Evolutionary conservation across 495 filamentous ascomycete genomes (phyloP).

Genomic region (Penicillium lagena): DNA sequence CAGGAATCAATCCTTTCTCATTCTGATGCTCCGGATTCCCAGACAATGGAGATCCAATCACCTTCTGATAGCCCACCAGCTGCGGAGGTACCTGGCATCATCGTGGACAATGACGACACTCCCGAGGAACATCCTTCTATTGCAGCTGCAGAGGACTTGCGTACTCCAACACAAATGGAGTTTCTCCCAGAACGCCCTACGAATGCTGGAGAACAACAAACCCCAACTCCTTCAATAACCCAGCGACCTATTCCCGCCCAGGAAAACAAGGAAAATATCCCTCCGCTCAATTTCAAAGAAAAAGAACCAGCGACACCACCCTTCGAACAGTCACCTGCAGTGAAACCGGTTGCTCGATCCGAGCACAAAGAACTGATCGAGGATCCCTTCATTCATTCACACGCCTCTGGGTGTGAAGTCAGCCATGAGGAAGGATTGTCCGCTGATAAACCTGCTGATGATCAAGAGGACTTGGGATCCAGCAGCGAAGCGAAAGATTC

Average conservation of each 20-base stretch:
- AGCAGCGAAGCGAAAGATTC: too few species aligned
- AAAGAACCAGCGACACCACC: not conserved
- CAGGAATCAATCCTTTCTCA: too few species aligned
- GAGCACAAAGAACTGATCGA: constrained; percentile 5
- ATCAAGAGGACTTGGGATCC: too few species aligned
- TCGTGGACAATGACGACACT: not conserved
- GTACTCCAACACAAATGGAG: constrained; percentile 10
- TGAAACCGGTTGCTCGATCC: constrained; percentile 2
- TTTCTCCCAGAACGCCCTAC: constrained; percentile 1
- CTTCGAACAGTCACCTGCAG: not conserved
- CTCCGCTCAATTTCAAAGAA: constrained; percentile 5
- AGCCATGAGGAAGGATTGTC: too few species aligned
- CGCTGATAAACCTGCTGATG: too few species aligned
- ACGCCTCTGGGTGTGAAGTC: not conserved
- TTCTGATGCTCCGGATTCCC: too few species aligned
- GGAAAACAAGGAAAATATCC: constrained; percentile 19
- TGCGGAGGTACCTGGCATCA: not conserved
- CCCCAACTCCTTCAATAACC: constrained; percentile 2
- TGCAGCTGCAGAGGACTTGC: constrained; percentile 3
- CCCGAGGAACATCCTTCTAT: not conserved
- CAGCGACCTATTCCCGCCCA: constrained; percentile 1
- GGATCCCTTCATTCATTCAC: constrained; percentile 1
- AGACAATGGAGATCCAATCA: too few species aligned
- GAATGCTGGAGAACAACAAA: not conserved
- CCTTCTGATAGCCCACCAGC: too few species aligned